Conservation (phyloP, 495 filamentous ascomycete genomes). For the Penicillium goetzii region DNA sequence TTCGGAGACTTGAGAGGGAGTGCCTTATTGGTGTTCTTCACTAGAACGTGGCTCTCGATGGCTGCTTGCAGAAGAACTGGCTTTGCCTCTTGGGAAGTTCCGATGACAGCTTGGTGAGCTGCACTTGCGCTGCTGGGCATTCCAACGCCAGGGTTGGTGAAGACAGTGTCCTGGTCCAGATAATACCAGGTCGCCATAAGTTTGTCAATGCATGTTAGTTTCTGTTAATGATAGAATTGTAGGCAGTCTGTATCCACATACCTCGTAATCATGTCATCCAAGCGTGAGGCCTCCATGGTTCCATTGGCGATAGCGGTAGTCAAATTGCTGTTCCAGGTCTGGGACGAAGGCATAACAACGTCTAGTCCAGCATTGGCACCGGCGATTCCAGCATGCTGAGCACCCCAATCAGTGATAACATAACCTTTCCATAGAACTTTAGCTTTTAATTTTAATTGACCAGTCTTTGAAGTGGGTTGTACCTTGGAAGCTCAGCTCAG, state of each 20-base stretch:
- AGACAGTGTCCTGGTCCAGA: conserved; percentile 69
- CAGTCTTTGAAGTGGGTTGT: conserved; percentile 25
- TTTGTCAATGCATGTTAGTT: conserved; percentile 61
- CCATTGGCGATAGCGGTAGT: conserved; percentile 56
- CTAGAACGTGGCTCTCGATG: conserved; percentile 66
- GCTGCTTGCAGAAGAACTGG: conserved; percentile 56
- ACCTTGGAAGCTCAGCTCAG: conserved; percentile 61
- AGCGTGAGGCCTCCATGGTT: conserved; percentile 45
- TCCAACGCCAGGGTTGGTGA: conserved; percentile 58
- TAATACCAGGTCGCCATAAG: conserved; percentile 82
- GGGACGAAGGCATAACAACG: conserved; percentile 58
- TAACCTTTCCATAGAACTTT: conserved; percentile 54
- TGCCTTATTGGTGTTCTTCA: conserved; percentile 69
- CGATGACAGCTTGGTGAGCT: conserved; percentile 66
- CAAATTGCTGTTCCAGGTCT: conserved; percentile 51
- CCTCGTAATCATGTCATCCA: conserved; percentile 65
- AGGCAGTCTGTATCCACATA: conserved; percentile 27
- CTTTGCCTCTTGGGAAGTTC: conserved; percentile 54
- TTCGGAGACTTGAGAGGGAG: conserved; percentile 63
- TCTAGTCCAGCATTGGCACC: conserved; percentile 61
- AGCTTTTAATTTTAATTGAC: not conserved
- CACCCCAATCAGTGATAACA: conserved; percentile 62
- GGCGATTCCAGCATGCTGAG: conserved; percentile 58
- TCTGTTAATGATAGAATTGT: not conserved
- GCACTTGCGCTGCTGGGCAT: conserved; percentile 65